A percentile compares a stretch with the other conserved stretches of the same genome.
phyloP scores from a whole-genome alignment of 345 rosid genomes.

The Alliaria petiolata region DNA sequence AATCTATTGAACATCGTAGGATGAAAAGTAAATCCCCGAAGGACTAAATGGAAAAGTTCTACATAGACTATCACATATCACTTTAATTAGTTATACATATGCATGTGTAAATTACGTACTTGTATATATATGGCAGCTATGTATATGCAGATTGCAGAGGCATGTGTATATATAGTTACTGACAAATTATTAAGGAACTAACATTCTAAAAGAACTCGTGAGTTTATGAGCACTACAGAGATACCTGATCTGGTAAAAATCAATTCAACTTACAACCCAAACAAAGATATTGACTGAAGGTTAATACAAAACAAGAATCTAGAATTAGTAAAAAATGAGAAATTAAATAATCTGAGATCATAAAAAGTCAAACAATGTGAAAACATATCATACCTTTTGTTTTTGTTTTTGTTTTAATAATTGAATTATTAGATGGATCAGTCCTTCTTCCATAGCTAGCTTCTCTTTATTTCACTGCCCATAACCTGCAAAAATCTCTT shows the following conservation, averaged over 20 bases:
- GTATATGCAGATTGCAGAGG: neutral
- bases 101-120: neutral
- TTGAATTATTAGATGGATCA: constrained; percentile 15
- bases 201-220: constrained; percentile 12
- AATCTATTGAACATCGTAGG: neutral
- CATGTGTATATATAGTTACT: constrained; percentile 10
- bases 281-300: constrained; percentile 21
- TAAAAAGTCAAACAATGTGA: constrained; percentile 34
- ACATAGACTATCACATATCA: neutral
- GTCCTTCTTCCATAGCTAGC: constrained; percentile 36
- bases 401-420: neutral
- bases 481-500: constrained; percentile 38
- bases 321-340: constrained; percentile 6
- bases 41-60: neutral
- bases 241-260: constrained; percentile 30
- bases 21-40: neutral
- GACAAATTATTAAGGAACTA: constrained; percentile 12
- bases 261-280: constrained; percentile 5
- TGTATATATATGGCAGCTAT: neutral
- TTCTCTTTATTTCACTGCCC: constrained; percentile 37
- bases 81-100: neutral
- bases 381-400: constrained; percentile 31
- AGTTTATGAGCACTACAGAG: constrained; percentile 1
- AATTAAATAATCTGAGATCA: constrained; percentile 11
- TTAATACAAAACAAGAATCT: constrained; percentile 10